Conservation (phyloP, 106 monocot species). For the Iris macrosiphon region DNA sequence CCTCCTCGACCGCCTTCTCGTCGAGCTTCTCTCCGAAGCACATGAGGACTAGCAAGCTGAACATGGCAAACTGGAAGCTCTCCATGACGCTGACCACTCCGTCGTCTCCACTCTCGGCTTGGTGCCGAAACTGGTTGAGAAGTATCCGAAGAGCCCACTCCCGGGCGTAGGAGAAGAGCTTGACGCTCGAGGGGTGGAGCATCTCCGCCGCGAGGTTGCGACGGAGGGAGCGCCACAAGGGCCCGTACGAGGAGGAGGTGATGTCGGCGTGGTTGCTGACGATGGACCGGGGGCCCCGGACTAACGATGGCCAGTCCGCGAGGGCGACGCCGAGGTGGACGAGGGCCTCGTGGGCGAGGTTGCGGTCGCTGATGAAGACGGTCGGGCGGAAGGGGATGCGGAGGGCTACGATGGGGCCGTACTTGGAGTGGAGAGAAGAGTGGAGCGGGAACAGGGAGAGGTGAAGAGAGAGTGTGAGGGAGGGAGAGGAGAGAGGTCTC, state of each 20-base stretch:
- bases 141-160: conserved; percentile 8
- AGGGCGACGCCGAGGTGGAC: conserved; percentile 12
- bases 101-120: background rate
- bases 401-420: conserved; percentile 24
- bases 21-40: conserved; percentile 25
- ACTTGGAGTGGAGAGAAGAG: background rate
- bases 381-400: conserved; percentile 5
- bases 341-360: conserved; percentile 19
- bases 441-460: no score
- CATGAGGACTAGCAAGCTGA: conserved; percentile 21
- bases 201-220: conserved; percentile 12
- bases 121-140: background rate
- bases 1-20: conserved; percentile 1
- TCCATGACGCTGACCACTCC: background rate
- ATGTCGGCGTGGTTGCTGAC: background rate
- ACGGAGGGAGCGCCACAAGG: no score
- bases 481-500: no score
- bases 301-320: conserved; percentile 12
- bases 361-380: conserved; percentile 20
- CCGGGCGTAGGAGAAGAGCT: conserved; percentile 15
- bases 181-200: conserved; percentile 16
- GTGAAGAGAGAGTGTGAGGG: no score
- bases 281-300: background rate
- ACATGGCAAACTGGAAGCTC: conserved; percentile 16
- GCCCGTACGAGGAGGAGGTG: conserved; percentile 16